Conservation (phyloP, 2,329 filamentous ascomycete species). For the Cladosporium colombiae region DNA sequence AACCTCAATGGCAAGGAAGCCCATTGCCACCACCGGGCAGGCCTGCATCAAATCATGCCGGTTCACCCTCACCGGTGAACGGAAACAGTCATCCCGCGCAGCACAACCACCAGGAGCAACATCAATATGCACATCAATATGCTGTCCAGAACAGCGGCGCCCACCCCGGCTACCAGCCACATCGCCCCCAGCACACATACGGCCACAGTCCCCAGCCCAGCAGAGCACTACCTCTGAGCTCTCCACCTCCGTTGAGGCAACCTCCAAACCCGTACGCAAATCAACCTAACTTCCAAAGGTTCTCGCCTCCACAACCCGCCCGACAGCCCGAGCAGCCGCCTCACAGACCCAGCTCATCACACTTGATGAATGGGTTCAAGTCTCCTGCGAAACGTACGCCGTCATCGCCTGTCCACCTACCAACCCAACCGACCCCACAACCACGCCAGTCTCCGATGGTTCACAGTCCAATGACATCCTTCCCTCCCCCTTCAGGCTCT, state of each 20-base stretch:
- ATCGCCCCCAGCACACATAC: constrained; percentile 1
- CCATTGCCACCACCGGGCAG: constrained; percentile 28
- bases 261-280: constrained; percentile 18
- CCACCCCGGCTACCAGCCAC: constrained; percentile 24
- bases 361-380: constrained; percentile 35
- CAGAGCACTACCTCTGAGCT: background rate
- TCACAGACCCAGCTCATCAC: constrained; percentile 27
- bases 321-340: constrained; percentile 13
- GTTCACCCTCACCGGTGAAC: constrained; percentile 27
- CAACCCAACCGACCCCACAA: constrained; percentile 9
- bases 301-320: constrained; percentile 19
- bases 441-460: constrained; percentile 26
- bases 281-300: constrained; percentile 21
- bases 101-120: constrained; percentile 53
- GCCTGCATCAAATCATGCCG: constrained; percentile 25
- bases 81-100: constrained; percentile 24
- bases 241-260: constrained; percentile 4
- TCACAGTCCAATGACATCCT: constrained; percentile 33
- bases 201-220: constrained; percentile 3
- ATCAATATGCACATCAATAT: constrained; percentile 42
- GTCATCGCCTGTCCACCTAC: constrained; percentile 18
- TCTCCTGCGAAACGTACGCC: constrained; percentile 30
- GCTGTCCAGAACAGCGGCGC: constrained; percentile 33
- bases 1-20: constrained; percentile 34
- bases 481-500: constrained; percentile 32